Conservation (phyloP, 2,329 filamentous ascomycete genomes). For the Sporothrix globosa region DNA sequence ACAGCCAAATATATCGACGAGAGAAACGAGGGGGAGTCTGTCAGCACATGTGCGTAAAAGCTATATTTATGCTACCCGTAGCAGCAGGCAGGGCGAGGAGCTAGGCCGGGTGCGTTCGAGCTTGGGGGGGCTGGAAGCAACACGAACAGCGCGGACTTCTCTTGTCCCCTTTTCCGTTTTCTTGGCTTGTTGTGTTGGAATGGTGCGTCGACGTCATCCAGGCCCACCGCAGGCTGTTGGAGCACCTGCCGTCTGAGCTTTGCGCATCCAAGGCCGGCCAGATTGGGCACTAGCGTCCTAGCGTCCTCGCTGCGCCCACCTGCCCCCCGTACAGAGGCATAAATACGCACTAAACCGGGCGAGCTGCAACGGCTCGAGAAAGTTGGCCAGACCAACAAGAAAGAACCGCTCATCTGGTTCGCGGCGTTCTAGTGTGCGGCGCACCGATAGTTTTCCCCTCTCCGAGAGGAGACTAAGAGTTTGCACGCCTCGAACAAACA, state of each 20-base stretch:
- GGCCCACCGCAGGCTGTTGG: slow-evolving; percentile 1
- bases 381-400: slow-evolving; percentile 26
- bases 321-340: slow-evolving; percentile 8
- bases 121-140: neutral
- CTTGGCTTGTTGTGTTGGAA: slow-evolving; percentile 18
- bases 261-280: slow-evolving; percentile 23
- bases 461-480: neutral
- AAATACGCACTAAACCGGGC: slow-evolving; percentile 23
- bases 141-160: neutral
- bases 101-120: slow-evolving; percentile 23
- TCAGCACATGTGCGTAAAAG: slow-evolving; percentile 30
- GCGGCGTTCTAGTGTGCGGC: slow-evolving; percentile 21
- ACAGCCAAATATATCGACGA: slow-evolving; percentile 7
- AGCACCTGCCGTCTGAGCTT: neutral
- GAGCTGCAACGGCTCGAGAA: neutral
- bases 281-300: slow-evolving; percentile 31
- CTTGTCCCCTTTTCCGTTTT: neutral
- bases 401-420: slow-evolving; percentile 23
- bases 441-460: slow-evolving; percentile 2
- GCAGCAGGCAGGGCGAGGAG: neutral
- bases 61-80: slow-evolving; percentile 20
- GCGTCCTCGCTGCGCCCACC: slow-evolving; percentile 19
- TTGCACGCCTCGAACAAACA: neutral
- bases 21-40: slow-evolving; percentile 20
- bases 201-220: slow-evolving; percentile 28